phyloP scores from a whole-genome alignment of 306 rosid genomes.

The Prunus mume region DNA sequence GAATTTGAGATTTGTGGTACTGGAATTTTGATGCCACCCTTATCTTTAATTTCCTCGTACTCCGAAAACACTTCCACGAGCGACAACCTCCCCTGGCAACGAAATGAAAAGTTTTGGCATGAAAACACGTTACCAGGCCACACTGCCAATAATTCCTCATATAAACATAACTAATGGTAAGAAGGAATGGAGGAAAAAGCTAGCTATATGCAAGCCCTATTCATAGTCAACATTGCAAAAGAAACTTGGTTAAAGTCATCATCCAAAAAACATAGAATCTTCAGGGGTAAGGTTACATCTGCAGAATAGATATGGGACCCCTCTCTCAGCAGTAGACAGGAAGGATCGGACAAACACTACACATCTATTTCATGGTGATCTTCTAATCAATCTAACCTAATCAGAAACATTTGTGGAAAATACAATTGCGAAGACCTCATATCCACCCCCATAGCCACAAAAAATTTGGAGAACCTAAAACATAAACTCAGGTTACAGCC shows the following conservation, averaged over 20 bases:
- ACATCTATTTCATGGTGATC: slow-evolving; percentile 11
- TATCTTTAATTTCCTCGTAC: too few species aligned
- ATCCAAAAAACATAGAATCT: slow-evolving; percentile 13
- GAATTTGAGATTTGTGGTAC: too few species aligned
- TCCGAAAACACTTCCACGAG: too few species aligned
- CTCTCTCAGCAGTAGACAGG: not conserved
- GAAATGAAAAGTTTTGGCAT: not conserved
- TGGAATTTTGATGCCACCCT: too few species aligned
- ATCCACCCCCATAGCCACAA: slow-evolving; percentile 21
- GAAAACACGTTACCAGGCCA: not conserved
- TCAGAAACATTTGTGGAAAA: slow-evolving; percentile 21
- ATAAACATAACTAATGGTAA: too few species aligned
- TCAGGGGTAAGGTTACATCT: slow-evolving; percentile 7
- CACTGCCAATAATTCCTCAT: too few species aligned
- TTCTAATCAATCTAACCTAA: slow-evolving; percentile 27
- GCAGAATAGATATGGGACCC: not conserved
- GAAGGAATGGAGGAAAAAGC: too few species aligned
- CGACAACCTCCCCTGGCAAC: too few species aligned
- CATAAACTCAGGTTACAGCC: slow-evolving; percentile 1
- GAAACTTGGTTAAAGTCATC: not conserved
- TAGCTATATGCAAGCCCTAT: too few species aligned
- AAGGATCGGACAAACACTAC: not conserved
- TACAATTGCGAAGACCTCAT: slow-evolving; percentile 8
- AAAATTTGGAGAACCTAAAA: slow-evolving; percentile 8
- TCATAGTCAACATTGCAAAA: not conserved